Conservation (phyloP, 495 filamentous ascomycete species). For the Acidiella bohemica region DNA sequence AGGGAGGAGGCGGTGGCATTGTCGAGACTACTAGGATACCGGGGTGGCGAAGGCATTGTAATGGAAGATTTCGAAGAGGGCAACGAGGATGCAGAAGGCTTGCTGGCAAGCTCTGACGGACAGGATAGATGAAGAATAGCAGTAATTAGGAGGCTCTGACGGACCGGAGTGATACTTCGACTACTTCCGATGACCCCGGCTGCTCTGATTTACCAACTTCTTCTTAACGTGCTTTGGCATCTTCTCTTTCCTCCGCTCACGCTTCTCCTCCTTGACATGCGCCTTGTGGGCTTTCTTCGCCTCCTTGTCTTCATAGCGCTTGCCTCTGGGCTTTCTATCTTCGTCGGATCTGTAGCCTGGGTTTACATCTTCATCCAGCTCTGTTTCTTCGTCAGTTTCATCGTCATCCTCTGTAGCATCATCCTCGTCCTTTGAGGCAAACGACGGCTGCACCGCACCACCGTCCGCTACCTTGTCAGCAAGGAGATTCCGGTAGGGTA, state of each 20-base stretch:
- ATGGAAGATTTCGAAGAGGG: too few relatives aligned
- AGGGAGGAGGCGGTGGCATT: slow-evolving; percentile 16
- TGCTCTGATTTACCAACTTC: slow-evolving; percentile 42
- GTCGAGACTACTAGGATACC: slow-evolving; percentile 3
- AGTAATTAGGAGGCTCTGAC: too few relatives aligned
- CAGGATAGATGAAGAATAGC: too few relatives aligned
- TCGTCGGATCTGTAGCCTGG: slow-evolving; percentile 18
- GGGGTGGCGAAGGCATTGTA: not conserved
- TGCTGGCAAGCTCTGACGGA: too few relatives aligned
- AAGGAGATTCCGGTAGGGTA: slow-evolving; percentile 71
- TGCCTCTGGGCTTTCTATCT: slow-evolving; percentile 62
- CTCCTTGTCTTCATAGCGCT: slow-evolving; percentile 83
- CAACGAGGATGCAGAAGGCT: too few relatives aligned
- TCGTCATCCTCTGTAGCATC: slow-evolving; percentile 29
- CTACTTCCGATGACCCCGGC: too few relatives aligned
- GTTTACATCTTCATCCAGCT: slow-evolving; percentile 33
- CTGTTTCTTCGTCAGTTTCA: slow-evolving; percentile 25
- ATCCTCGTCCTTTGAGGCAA: slow-evolving; percentile 23
- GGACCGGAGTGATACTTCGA: too few relatives aligned
- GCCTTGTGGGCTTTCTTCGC: slow-evolving; percentile 59
- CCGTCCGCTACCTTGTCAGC: slow-evolving; percentile 45
- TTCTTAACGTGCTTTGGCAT: slow-evolving; percentile 95
- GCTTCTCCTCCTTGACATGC: slow-evolving; percentile 86
- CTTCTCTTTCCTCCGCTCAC: slow-evolving; percentile 79
- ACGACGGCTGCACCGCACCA: slow-evolving; percentile 8